These are phyloP conservation scores for Trapa bicornis DNA, from an alignment of 345 rosid species.

Conservation along the genomic window DNA sequence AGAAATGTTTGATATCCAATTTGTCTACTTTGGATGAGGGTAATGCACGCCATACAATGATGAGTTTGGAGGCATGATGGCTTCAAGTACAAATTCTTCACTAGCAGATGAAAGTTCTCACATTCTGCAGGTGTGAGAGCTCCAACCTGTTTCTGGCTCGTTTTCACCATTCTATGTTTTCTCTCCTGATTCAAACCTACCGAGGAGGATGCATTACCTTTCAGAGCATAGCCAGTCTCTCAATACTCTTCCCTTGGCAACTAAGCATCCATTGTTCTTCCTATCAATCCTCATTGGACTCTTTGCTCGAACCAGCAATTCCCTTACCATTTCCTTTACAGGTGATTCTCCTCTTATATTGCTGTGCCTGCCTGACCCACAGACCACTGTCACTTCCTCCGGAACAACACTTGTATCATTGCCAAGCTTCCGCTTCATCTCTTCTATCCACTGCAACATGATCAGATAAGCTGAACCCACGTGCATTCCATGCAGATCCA, in stretches of 20 bases:
- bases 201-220: background rate
- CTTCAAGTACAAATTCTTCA: background rate
- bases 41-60: background rate
- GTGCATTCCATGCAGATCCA: slow-evolving; percentile 91
- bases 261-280: slow-evolving; percentile 58
- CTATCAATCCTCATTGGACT: slow-evolving; percentile 66
- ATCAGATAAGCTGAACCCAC: slow-evolving; percentile 55
- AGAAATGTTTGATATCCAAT: background rate
- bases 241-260: slow-evolving; percentile 52
- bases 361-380: slow-evolving; percentile 73
- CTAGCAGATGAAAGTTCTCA: background rate
- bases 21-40: background rate
- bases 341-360: slow-evolving; percentile 60
- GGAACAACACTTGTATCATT: slow-evolving; percentile 29
- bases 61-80: background rate
- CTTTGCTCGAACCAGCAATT: slow-evolving; percentile 32
- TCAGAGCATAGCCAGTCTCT: slow-evolving; percentile 30
- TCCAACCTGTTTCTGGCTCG: background rate
- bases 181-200: background rate
- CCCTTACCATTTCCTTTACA: slow-evolving; percentile 43
- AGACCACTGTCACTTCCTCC: slow-evolving; percentile 46
- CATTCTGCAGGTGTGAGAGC: background rate
- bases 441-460: slow-evolving; percentile 63
- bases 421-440: slow-evolving; percentile 31
- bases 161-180: background rate